Conservation (phyloP, 2,329 filamentous ascomycete genomes). For the Pseudogymnoascus sp. region DNA sequence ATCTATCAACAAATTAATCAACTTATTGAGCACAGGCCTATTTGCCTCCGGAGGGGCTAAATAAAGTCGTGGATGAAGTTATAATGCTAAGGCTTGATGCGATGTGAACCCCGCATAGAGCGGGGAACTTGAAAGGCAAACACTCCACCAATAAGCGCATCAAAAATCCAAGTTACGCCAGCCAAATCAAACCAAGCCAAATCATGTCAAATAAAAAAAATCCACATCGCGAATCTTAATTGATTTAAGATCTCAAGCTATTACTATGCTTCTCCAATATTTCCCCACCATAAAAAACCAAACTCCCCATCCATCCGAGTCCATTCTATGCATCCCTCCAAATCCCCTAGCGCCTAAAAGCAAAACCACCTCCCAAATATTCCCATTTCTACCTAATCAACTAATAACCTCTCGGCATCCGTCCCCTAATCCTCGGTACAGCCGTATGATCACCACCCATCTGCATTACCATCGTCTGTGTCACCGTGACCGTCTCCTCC, state of each 20-base stretch:
- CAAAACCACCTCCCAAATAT: background rate
- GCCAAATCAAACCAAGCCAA: background rate
- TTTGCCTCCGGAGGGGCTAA: too few species aligned
- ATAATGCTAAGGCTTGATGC: too few species aligned
- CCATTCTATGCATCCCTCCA: background rate
- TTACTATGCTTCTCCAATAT: background rate
- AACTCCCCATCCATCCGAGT: background rate
- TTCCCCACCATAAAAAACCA: background rate
- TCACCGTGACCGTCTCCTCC: background rate
- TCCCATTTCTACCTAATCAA: background rate
- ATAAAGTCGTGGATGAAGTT: too few species aligned
- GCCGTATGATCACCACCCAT: background rate
- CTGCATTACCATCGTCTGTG: background rate
- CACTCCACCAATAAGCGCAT: background rate
- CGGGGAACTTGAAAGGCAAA: background rate
- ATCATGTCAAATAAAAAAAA: background rate
- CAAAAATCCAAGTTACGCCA: background rate
- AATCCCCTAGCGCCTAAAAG: background rate
- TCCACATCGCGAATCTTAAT: background rate
- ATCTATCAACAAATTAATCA: too few species aligned
- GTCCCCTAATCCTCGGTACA: background rate
- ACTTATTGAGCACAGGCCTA: too few species aligned
- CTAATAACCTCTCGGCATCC: background rate
- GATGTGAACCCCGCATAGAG: too few species aligned
- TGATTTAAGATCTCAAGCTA: background rate